A percentile compares a stretch with the other conserved stretches of the same genome.
phyloP scores from a whole-genome alignment of 169 alveolate species.

The Cryptosporidium muris region DNA sequence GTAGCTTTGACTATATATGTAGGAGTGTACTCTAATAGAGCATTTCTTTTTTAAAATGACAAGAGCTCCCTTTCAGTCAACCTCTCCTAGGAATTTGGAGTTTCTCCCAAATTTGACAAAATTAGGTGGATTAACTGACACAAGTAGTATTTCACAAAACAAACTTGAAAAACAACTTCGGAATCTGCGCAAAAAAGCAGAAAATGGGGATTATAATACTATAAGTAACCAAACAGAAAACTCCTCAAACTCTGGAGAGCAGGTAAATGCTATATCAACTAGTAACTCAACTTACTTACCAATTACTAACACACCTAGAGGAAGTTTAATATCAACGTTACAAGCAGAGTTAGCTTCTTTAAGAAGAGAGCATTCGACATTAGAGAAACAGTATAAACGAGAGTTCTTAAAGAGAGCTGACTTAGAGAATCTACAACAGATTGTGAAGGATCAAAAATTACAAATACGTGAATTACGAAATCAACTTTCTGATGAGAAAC shows the following conservation, averaged over 20 bases:
- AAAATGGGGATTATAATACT: slow-evolving; percentile 26
- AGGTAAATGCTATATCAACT: slow-evolving; percentile 41
- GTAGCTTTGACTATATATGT: no score
- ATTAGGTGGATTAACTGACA: slow-evolving; percentile 26
- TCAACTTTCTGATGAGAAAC: slow-evolving; percentile 61
- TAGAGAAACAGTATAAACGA: slow-evolving; percentile 63
- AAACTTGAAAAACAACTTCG: slow-evolving; percentile 41
- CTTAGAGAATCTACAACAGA: slow-evolving; percentile 23
- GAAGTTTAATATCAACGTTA: slow-evolving; percentile 19
- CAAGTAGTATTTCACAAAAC: slow-evolving; percentile 25
- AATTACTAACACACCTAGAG: not conserved
- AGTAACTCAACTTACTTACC: not conserved
- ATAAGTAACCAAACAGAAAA: slow-evolving; percentile 40
- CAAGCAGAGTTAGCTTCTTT: slow-evolving; percentile 46
- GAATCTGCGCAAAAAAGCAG: slow-evolving; percentile 21
- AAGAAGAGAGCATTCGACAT: slow-evolving; percentile 23
- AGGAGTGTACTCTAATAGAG: not conserved
- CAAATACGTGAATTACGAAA: slow-evolving; percentile 61
- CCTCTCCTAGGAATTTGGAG: slow-evolving; percentile 69
- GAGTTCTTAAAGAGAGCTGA: slow-evolving; percentile 50
- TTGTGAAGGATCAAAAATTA: slow-evolving; percentile 41
- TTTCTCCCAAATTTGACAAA: slow-evolving; percentile 52
- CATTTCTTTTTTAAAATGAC: slow-evolving; percentile 21
- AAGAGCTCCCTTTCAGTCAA: slow-evolving; percentile 68
- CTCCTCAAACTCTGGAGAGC: not conserved